A percentile compares a stretch with the other conserved stretches of the same genome.
phyloP scores from a whole-genome alignment of 495 filamentous ascomycete genomes.

The Melanomma pulvis-pyrius region DNA sequence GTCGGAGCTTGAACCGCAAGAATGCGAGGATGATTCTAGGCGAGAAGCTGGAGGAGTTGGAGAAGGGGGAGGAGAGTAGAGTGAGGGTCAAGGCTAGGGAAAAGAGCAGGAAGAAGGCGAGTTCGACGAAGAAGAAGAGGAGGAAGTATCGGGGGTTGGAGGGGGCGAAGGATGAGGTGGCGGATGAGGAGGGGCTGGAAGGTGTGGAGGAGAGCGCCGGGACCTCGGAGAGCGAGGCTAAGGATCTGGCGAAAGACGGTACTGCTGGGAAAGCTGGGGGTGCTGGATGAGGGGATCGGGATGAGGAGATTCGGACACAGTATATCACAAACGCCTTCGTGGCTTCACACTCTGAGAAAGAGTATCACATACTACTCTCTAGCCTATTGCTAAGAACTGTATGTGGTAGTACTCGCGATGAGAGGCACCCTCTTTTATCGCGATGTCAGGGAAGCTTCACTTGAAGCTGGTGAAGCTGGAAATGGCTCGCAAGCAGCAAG shows the following conservation, averaged over 20 bases:
- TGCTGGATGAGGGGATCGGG: background rate
- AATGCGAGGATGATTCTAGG: constrained; percentile 78
- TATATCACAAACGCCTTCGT: background rate
- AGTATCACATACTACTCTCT: background rate
- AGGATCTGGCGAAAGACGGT: background rate
- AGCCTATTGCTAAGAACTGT: background rate
- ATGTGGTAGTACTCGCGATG: no score
- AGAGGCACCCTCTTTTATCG: no score
- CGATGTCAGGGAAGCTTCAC: no score
- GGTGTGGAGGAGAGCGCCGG: background rate
- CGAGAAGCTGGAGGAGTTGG: constrained; percentile 70
- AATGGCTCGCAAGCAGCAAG: no score
- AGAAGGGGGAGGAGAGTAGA: constrained; percentile 63
- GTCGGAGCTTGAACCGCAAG: constrained; percentile 84
- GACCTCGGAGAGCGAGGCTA: background rate
- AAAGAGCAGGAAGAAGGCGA: constrained; percentile 65
- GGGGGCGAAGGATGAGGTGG: constrained; percentile 50
- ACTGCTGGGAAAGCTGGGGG: background rate
- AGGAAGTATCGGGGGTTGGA: constrained; percentile 65
- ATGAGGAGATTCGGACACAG: background rate
- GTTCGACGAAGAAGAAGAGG: constrained; percentile 64
- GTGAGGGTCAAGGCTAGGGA: constrained; percentile 57
- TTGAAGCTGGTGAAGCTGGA: no score
- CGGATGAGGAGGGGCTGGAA: constrained; percentile 8
- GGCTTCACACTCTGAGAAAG: background rate